Conservation (phyloP, 306 rosid genomes). For the Cucurbita argyrosperma region DNA sequence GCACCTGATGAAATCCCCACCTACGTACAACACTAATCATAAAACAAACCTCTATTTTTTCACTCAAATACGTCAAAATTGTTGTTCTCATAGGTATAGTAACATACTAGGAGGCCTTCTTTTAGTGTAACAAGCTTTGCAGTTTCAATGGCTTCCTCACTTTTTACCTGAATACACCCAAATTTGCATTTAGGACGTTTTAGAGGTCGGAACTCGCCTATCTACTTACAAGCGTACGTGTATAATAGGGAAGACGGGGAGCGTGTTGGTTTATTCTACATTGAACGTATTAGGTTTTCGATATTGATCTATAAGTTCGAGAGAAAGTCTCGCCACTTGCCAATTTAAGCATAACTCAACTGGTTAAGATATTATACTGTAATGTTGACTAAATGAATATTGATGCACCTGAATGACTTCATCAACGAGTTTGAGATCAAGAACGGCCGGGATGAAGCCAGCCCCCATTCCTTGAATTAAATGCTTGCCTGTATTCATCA, state of each 20-base stretch:
- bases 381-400: too few relatives aligned
- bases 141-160: constrained; percentile 65
- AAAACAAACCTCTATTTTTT: background rate
- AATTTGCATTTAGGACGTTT: background rate
- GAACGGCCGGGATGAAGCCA: constrained; percentile 31
- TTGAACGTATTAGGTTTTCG: too few relatives aligned
- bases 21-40: constrained; percentile 16
- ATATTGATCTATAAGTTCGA: too few relatives aligned
- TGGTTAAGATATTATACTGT: too few relatives aligned
- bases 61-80: background rate
- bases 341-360: too few relatives aligned
- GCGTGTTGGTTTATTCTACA: too few relatives aligned
- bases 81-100: background rate
- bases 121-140: constrained; percentile 51
- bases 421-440: constrained; percentile 42
- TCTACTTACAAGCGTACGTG: too few relatives aligned
- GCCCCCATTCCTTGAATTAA: constrained; percentile 65
- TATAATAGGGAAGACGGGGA: too few relatives aligned
- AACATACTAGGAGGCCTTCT: constrained; percentile 70
- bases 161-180: constrained; percentile 23
- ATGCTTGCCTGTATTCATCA: constrained; percentile 38
- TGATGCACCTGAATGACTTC: constrained; percentile 48
- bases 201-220: too few relatives aligned
- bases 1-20: constrained; percentile 84
- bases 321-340: too few relatives aligned